Conservation (phyloP, 106 monocot species). For the Apostasia ramifera region DNA sequence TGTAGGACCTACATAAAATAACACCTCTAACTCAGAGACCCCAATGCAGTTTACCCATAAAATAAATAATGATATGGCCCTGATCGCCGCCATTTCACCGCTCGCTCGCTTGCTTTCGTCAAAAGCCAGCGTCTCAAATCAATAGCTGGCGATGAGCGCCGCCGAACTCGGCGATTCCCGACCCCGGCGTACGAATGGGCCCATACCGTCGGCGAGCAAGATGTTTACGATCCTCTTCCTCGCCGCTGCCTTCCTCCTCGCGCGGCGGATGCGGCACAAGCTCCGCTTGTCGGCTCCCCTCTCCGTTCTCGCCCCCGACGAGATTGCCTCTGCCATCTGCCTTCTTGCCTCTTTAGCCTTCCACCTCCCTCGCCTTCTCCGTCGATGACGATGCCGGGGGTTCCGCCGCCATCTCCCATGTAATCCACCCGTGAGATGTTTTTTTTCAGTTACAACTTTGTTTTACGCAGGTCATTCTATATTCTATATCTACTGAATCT, state of each 20-base stretch:
- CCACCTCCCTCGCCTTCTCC: constrained; percentile 4
- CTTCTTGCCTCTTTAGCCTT: constrained; percentile 7
- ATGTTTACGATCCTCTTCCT: constrained; percentile 15
- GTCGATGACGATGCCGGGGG: background rate
- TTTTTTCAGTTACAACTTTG: too few relatives aligned
- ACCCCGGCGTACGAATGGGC: background rate
- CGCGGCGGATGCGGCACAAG: constrained; percentile 4
- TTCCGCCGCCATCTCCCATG: too few relatives aligned
- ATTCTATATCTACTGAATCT: too few relatives aligned
- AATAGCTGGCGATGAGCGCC: background rate
- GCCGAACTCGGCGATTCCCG: background rate
- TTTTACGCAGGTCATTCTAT: too few relatives aligned
- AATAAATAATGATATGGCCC: too few relatives aligned
- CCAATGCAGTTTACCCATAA: too few relatives aligned
- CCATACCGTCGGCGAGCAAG: constrained; percentile 12
- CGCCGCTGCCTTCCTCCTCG: constrained; percentile 9
- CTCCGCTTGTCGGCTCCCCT: constrained; percentile 8
- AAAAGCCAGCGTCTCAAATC: too few relatives aligned
- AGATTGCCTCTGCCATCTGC: constrained; percentile 11
- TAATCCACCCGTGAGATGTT: too few relatives aligned
- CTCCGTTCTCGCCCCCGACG: constrained; percentile 2
- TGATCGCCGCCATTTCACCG: too few relatives aligned
- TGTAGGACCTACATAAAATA: too few relatives aligned
- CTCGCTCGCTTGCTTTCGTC: too few relatives aligned
- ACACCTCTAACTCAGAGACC: too few relatives aligned